phyloP scores from a whole-genome alignment of 805 yeast genomes.

The Candida sonorensis region DNA sequence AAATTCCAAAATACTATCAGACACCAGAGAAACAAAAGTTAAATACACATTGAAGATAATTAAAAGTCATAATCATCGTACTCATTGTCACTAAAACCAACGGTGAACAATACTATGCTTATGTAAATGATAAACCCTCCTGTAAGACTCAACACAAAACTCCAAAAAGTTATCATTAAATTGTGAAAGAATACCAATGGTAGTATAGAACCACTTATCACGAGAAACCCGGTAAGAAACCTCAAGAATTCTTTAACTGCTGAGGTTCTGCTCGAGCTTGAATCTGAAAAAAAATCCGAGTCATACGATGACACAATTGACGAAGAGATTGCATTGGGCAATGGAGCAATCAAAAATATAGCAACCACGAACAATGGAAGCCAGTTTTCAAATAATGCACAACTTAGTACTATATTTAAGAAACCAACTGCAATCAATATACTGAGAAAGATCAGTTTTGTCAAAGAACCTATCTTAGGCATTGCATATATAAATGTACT shows the following conservation, averaged over 20 bases:
- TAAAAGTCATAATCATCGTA: constrained; percentile 32
- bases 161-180: constrained; percentile 20
- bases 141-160: constrained; percentile 53
- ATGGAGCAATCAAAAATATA: constrained; percentile 29
- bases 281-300: constrained; percentile 24
- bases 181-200: constrained; percentile 28
- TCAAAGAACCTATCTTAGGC: constrained; percentile 45
- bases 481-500: constrained; percentile 2
- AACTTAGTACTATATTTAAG: constrained; percentile 76
- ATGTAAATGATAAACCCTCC: constrained; percentile 85
- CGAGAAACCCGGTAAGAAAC: constrained; percentile 28
- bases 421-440: constrained; percentile 83
- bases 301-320: constrained; percentile 21
- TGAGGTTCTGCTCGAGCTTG: constrained; percentile 10
- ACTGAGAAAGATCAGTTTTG: constrained; percentile 68
- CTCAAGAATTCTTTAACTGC: constrained; percentile 23
- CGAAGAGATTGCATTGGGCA: constrained; percentile 27
- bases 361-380: constrained; percentile 66
- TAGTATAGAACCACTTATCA: constrained; percentile 26
- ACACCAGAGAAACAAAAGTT: too few species aligned
- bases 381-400: constrained; percentile 85
- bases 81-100: constrained; percentile 58
- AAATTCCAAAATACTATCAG: too few species aligned
- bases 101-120: constrained; percentile 74
- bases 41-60: too few species aligned